These are phyloP conservation scores for Hypsizygus ulmarius DNA, from an alignment of 1,284 basidiomycete species.

Conservation along the genomic window DNA sequence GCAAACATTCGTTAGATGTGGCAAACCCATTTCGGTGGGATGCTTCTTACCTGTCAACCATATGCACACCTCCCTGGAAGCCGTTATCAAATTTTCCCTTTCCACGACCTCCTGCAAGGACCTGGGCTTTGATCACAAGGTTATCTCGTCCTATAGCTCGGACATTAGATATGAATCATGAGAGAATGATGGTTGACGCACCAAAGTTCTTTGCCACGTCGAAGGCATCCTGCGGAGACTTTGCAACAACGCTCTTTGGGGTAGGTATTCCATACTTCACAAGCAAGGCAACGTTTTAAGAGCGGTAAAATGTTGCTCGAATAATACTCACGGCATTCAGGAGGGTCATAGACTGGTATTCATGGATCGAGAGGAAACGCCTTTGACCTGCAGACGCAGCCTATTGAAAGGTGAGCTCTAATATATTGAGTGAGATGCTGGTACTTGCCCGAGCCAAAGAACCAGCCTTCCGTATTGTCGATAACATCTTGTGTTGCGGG, in stretches of 20 bases:
- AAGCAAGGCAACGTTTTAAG: conserved; percentile 2
- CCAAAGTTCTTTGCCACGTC: conserved; percentile 88
- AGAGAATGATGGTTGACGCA: conserved; percentile 28
- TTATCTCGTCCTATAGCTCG: conserved; percentile 53
- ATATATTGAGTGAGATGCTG: background rate
- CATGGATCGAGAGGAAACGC: conserved; percentile 96
- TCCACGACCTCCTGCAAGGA: conserved; percentile 96
- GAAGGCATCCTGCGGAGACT: conserved; percentile 87
- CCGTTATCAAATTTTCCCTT: conserved; percentile 98
- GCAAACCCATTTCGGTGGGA: conserved; percentile 8
- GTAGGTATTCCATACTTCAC: conserved; percentile 91
- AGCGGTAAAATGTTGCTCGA: background rate
- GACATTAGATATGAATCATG: conserved; percentile 6
- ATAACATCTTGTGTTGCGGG: conserved; percentile 47
- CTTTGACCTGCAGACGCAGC: conserved; percentile 76
- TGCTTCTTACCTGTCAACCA: conserved; percentile 76
- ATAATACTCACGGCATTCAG: conserved; percentile 77
- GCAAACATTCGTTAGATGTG: conserved; percentile 11
- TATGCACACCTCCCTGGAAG: conserved; percentile 96
- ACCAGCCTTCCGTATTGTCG: conserved; percentile 58
- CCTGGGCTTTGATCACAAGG: conserved; percentile 97
- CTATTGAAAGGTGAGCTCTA: conserved; percentile 32
- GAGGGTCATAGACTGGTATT: conserved; percentile 95
- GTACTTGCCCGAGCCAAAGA: conserved; percentile 58
- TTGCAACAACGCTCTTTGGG: conserved; percentile 89